Base-by-base conservation (phyloP, 768 basidiomycete genomes). In the Kwoniella sp. region DNA sequence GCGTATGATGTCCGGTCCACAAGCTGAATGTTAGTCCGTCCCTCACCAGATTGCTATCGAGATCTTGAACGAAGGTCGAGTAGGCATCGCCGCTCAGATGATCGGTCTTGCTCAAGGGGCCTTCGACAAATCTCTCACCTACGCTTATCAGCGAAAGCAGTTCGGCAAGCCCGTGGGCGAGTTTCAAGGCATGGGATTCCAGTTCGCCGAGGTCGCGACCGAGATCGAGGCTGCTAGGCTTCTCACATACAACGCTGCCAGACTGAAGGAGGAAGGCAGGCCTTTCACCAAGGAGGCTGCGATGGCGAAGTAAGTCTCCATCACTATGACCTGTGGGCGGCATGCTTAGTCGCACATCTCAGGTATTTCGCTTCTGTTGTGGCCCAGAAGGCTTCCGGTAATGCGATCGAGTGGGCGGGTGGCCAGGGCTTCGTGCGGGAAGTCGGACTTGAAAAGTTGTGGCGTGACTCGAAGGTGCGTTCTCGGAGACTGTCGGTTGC, bases 41-140 rank as follows among this genome's bases (percentile, higher is more conserved):
- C 19, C 2, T 17, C n/a, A 23, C 14, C 53, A 86, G 83, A 85
- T 93, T 68, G 93, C 93, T 34, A 98, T 98, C 57, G 88, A 96
- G 76, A 93, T 92, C 59, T 73, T 98, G 53, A 96, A 98, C 71
- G 93, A 98, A 76, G 92, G 87, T 77, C 88, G 93, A 53, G 93
- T 96, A 63, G 93, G 93, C 27, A 98, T 98, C 58, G 95, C 93
- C 15, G 93, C 89, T 0, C 95, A 99, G 76, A 96, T 98, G 95
- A 80, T 99, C 47, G 95, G 95, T 14, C 84, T 98, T 26, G 95
- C 95, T 2, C 91, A 96, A 69, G 95, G 93, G 20, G 92, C 90
- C 2, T 99, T 98, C 70, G 84, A 92, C 76, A 89, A 92, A 71
- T 81, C 88, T 1, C 88, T 98, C n/a, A 85, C 88, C 0, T 95